Percentiles rank a stretch among this genome's conserved stretches.
phyloP scores from a whole-genome alignment of 371 early-diverging fungal species.

The Rhizomucor pusillus region DNA sequence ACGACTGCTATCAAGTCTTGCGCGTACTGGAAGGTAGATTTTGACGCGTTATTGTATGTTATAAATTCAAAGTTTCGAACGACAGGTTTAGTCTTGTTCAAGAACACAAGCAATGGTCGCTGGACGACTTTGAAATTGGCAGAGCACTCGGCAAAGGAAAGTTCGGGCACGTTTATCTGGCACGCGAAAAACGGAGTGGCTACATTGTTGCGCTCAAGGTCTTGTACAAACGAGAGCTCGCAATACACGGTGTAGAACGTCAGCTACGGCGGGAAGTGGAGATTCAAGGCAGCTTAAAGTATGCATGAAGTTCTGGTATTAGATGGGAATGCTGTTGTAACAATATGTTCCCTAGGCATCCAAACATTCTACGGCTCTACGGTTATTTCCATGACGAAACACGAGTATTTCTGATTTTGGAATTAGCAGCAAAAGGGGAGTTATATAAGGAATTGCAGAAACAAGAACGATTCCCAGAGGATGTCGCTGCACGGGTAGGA shows the following conservation, averaged over 20 bases:
- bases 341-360: constrained; percentile 55
- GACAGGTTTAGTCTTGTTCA: not conserved
- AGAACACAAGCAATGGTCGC: constrained; percentile 62
- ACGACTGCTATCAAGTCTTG: too few species aligned
- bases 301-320: not conserved
- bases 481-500: constrained; percentile 69
- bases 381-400: constrained; percentile 96
- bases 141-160: constrained; percentile 93
- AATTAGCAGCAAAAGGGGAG: constrained; percentile 95
- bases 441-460: constrained; percentile 84
- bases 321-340: not conserved
- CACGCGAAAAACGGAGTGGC: constrained; percentile 86
- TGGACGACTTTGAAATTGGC: constrained; percentile 97
- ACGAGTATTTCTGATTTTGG: constrained; percentile 92
- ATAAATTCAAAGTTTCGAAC: too few species aligned
- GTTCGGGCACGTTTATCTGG: constrained; percentile 98
- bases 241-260: constrained; percentile 25
- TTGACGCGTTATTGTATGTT: too few species aligned
- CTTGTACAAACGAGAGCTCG: constrained; percentile 82
- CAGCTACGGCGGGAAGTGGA: constrained; percentile 88
- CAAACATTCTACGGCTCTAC: constrained; percentile 90
- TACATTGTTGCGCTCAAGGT: constrained; percentile 94
- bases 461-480: constrained; percentile 70
- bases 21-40: too few species aligned
- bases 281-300: constrained; percentile 59